Conservation (phyloP, 2,329 filamentous ascomycete species). For the Sporothrix pallida region DNA sequence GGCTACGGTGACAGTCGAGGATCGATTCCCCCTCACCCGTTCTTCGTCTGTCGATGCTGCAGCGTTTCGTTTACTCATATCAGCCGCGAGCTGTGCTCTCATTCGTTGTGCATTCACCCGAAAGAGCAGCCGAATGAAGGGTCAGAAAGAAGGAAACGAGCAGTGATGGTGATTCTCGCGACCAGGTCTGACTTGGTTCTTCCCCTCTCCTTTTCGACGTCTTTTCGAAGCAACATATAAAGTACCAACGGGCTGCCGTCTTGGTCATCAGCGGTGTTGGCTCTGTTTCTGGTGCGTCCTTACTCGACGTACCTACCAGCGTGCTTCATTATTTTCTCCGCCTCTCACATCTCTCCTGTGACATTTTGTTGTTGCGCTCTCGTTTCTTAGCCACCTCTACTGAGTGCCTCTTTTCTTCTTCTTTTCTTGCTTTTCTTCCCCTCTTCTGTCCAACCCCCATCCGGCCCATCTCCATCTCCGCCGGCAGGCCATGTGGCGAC, state of each 20-base stretch:
- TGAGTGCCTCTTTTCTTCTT: no score
- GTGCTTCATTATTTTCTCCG: background rate
- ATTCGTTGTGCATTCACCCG: conserved; percentile 15
- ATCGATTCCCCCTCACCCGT: conserved; percentile 5
- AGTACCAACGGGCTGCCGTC: background rate
- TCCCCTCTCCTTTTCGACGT: no score
- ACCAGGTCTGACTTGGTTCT: background rate
- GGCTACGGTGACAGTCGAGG: conserved; percentile 17
- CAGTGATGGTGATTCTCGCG: background rate
- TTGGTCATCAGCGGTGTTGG: background rate
- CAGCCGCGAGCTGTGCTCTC: background rate
- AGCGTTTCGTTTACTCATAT: background rate
- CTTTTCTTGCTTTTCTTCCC: background rate
- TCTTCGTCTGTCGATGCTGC: no score
- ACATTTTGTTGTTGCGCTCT: background rate
- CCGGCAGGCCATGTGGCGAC: conserved; percentile 11
- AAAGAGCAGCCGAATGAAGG: background rate
- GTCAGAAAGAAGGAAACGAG: background rate
- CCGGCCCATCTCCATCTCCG: background rate
- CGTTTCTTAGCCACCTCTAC: background rate
- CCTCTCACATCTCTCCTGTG: background rate
- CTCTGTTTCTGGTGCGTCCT: background rate
- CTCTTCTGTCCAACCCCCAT: background rate
- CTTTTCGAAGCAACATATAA: background rate
- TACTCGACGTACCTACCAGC: background rate